These are phyloP conservation scores for Abrus pulchellus DNA, from an alignment of 306 rosid species.

Conservation along the genomic window DNA sequence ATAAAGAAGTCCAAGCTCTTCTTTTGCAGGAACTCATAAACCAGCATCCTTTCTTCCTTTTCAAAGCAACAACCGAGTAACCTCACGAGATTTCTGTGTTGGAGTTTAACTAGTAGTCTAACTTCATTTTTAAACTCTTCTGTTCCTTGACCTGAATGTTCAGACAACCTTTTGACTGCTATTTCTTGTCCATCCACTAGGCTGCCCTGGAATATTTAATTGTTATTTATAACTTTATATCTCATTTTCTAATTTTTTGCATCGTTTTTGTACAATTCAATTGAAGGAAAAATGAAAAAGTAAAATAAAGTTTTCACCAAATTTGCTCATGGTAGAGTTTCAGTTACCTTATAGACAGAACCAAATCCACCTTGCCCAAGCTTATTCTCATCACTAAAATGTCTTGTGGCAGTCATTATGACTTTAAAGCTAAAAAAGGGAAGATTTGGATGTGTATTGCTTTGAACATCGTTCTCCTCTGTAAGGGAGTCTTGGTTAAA, in stretches of 20 bases:
- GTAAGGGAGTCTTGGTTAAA: conserved; percentile 32
- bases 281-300: neutral
- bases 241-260: neutral
- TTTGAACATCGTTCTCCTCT: conserved; percentile 14
- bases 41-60: conserved; percentile 54
- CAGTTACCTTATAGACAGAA: conserved; percentile 63
- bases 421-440: conserved; percentile 47
- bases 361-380: conserved; percentile 78
- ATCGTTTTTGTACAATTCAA: neutral
- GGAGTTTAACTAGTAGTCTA: conserved; percentile 44
- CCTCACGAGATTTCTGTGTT: conserved; percentile 54
- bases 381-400: conserved; percentile 49
- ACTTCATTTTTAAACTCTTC: conserved; percentile 54
- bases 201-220: conserved; percentile 52
- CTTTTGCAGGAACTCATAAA: conserved; percentile 57
- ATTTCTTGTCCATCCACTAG: conserved; percentile 54
- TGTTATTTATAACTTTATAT: neutral
- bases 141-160: conserved; percentile 48
- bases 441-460: conserved; percentile 38
- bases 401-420: conserved; percentile 50
- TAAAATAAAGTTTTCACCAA: neutral
- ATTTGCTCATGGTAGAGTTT: neutral
- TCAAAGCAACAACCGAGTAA: conserved; percentile 50
- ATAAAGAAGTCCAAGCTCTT: conserved; percentile 63
- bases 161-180: conserved; percentile 59